These are phyloP conservation scores for Fusarium lyarnte DNA, from an alignment of 2,329 filamentous ascomycete genomes.

Conservation along the genomic window DNA sequence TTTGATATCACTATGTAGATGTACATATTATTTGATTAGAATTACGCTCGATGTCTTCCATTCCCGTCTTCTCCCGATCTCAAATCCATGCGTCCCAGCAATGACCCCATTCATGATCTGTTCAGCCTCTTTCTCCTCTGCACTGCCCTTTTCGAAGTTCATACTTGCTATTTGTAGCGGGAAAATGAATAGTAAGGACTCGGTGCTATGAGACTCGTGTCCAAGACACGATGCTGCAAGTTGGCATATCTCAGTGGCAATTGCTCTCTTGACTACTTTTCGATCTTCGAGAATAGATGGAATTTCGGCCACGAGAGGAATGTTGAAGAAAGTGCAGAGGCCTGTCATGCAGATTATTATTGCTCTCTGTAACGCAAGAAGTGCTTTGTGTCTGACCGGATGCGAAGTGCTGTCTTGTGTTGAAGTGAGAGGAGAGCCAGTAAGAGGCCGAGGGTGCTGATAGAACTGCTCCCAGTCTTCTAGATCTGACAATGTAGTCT, in stretches of 20 bases:
- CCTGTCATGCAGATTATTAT: slow-evolving; percentile 12
- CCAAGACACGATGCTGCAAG: neutral
- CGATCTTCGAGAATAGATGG: neutral
- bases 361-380: slow-evolving; percentile 7
- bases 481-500: neutral
- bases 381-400: neutral
- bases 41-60: neutral
- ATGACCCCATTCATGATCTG: slow-evolving; percentile 14
- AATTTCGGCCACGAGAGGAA: neutral
- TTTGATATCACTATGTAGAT: neutral
- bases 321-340: neutral
- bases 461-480: slow-evolving; percentile 10
- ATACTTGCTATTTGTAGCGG: slow-evolving; percentile 10
- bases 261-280: neutral
- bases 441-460: neutral
- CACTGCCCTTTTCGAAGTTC: neutral
- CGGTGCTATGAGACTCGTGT: neutral
- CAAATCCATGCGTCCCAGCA: slow-evolving; percentile 12
- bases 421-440: neutral
- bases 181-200: slow-evolving; percentile 11
- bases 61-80: slow-evolving; percentile 15
- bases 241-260: slow-evolving; percentile 17
- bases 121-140: slow-evolving; percentile 6
- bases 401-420: neutral
- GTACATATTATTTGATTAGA: neutral